These are phyloP conservation scores for Afroboletus lepidellus DNA, from an alignment of 1,284 basidiomycete genomes.

Conservation along the genomic window DNA sequence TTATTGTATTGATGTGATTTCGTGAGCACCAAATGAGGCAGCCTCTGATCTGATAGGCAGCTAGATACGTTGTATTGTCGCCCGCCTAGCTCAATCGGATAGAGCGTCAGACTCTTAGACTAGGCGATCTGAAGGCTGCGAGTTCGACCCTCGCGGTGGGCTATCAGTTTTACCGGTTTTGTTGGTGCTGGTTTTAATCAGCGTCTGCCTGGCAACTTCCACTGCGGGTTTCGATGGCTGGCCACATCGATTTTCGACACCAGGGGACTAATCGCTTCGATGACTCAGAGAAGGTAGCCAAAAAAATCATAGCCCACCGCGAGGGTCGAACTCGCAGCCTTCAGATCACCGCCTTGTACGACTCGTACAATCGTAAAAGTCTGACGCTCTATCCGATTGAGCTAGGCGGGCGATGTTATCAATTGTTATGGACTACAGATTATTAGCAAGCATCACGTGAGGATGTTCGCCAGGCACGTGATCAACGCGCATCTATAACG, in stretches of 20 bases:
- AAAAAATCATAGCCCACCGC: conserved; percentile 64
- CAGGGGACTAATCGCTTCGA: too few relatives aligned
- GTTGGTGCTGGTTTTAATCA: not conserved
- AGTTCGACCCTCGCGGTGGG: conserved; percentile 91
- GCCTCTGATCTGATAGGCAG: not conserved
- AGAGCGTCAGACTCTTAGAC: conserved; percentile 75
- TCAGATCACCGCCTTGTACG: conserved; percentile 49
- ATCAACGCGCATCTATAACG: conserved; percentile 3
- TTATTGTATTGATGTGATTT: not conserved
- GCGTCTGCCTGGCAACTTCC: too few relatives aligned
- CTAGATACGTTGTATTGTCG: conserved; percentile 16
- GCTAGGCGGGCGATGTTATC: conserved; percentile 64
- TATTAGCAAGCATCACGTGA: conserved; percentile 11
- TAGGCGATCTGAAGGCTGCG: conserved; percentile 76
- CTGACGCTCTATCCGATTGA: conserved; percentile 88
- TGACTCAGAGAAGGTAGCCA: too few relatives aligned
- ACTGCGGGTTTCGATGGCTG: too few relatives aligned
- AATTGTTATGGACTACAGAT: rapidly evolving
- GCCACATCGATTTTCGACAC: too few relatives aligned
- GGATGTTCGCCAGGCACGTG: conserved; percentile 16
- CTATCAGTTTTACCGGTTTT: conserved; percentile 39
- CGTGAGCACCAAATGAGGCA: too few relatives aligned
- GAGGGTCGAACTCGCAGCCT: conserved; percentile 92
- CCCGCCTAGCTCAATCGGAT: conserved; percentile 86
- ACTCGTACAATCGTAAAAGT: conserved; percentile 45